Evolutionary conservation across 495 filamentous ascomycete genomes (phyloP).

Genomic region (Penicillium herquei): DNA sequence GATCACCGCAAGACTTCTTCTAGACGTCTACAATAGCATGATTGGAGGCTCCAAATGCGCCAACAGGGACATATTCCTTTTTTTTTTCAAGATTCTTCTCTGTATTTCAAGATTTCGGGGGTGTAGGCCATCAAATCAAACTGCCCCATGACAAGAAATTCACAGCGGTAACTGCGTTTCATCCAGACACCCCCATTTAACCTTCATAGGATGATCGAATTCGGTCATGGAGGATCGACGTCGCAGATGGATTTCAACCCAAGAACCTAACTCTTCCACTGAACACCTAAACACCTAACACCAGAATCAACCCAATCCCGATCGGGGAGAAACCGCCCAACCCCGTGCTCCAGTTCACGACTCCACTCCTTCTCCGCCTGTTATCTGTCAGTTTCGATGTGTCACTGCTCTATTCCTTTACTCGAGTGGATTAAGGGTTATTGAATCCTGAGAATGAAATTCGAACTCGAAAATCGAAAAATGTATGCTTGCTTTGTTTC

Average conservation of each 20-base stretch:
- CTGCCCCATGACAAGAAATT: background rate
- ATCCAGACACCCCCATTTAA: background rate
- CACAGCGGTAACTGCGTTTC: conserved; percentile 9
- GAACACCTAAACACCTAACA: too few relatives aligned
- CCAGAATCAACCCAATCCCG: too few relatives aligned
- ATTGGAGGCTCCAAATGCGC: too few relatives aligned
- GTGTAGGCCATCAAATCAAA: background rate
- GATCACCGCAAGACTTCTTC: too few relatives aligned
- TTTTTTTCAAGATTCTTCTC: too few relatives aligned
- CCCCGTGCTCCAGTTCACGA: background rate
- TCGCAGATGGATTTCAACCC: background rate
- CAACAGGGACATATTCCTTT: too few relatives aligned
- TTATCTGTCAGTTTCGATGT: conserved; percentile 18
- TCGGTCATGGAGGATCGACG: conserved; percentile 3
- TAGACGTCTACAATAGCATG: too few relatives aligned
- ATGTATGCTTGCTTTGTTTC: background rate
- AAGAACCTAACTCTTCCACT: background rate
- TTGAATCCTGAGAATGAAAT: background rate
- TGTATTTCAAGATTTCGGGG: background rate
- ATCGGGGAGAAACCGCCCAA: background rate
- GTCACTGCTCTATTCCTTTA: conserved; percentile 6
- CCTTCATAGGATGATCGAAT: conserved; percentile 7
- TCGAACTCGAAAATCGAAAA: background rate
- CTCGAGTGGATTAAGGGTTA: background rate
- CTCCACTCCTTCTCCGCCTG: conserved; percentile 1